Evolutionary conservation across 2,329 filamentous ascomycete genomes (phyloP).

Genomic region (Didymella pomorum): DNA sequence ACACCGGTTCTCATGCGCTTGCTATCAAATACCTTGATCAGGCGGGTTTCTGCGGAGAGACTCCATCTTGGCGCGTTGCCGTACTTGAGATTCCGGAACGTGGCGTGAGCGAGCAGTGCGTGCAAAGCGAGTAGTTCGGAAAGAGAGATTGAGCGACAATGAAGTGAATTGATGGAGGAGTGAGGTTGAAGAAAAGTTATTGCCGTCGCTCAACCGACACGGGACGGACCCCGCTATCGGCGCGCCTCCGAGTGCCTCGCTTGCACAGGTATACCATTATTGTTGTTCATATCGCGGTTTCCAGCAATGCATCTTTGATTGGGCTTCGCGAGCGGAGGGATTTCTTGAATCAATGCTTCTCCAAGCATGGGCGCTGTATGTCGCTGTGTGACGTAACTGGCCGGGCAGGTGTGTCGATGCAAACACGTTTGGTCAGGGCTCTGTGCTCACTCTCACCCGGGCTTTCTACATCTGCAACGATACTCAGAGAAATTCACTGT

Average conservation of each 20-base stretch:
- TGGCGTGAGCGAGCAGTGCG: not conserved
- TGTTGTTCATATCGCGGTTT: not conserved
- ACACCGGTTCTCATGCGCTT: constrained; percentile 52
- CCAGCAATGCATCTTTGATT: not conserved
- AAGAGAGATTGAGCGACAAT: not conserved
- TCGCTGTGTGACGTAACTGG: not conserved
- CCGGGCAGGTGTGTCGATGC: not conserved
- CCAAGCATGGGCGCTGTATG: not conserved
- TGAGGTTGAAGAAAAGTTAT: constrained; percentile 6
- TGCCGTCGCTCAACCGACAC: constrained; percentile 9
- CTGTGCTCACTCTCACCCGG: not conserved
- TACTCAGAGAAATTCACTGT: not conserved
- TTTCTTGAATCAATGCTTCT: no score
- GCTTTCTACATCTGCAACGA: not conserved
- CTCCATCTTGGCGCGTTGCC: constrained; percentile 41
- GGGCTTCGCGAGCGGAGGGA: not conserved
- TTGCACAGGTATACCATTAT: not conserved
- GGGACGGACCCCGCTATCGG: constrained; percentile 16
- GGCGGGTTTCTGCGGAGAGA: constrained; percentile 43
- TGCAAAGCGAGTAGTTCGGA: not conserved
- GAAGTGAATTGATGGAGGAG: not conserved
- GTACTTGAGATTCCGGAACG: constrained; percentile 30
- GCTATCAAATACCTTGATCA: constrained; percentile 50
- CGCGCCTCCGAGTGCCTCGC: constrained; percentile 1
- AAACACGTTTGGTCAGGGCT: not conserved